Conservation (phyloP, 345 rosid genomes). For the Zanthoxylum bungeanum region DNA sequence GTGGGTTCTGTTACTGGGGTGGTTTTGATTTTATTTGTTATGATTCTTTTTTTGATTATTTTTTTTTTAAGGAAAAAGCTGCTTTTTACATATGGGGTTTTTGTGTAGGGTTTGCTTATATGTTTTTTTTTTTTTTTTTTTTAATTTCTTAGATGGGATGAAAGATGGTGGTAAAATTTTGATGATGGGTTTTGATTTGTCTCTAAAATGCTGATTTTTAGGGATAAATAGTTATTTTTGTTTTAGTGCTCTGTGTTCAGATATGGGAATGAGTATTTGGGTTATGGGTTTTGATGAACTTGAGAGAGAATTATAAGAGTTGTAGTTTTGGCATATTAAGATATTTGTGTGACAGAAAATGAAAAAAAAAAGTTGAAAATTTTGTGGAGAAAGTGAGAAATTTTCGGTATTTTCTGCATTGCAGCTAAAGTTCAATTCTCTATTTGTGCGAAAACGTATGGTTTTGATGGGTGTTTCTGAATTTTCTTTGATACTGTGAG, state of each 20-base stretch:
- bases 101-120: not conserved
- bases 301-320: not conserved
- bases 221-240: not conserved
- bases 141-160: not conserved
- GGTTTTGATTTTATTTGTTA: not conserved
- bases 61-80: not conserved
- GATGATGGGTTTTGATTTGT: not conserved
- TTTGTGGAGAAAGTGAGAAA: not conserved
- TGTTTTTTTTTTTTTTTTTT: not conserved
- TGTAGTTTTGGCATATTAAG: not conserved
- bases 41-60: not conserved
- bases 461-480: not conserved
- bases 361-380: not conserved
- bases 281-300: not conserved
- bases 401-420: not conserved
- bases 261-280: not conserved
- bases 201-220: not conserved
- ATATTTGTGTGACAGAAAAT: not conserved
- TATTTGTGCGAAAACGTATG: not conserved
- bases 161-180: not conserved
- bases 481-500: not conserved
- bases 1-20: not conserved
- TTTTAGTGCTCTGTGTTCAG: not conserved
- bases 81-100: not conserved
- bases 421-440: not conserved